phyloP scores from a whole-genome alignment of 2,329 filamentous ascomycete species.

The Neofusicoccum sp. region DNA sequence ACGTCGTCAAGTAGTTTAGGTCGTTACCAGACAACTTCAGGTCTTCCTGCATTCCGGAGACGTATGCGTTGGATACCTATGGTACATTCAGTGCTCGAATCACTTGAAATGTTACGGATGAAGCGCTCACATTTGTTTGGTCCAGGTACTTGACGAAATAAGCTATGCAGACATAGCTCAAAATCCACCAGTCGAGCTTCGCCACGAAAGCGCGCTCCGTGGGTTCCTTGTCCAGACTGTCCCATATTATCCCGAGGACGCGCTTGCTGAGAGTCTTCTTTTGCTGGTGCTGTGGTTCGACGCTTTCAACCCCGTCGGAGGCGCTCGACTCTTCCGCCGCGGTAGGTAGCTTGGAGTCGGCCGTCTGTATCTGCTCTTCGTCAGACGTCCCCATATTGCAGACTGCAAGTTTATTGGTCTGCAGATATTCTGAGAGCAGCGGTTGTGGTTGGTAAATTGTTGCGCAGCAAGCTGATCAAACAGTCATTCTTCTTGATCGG shows the following conservation, averaged over 20 bases:
- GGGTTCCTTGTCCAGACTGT: background rate
- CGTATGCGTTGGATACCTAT: slow-evolving; percentile 31
- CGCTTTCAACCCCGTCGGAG: background rate
- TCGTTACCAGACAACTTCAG: slow-evolving; percentile 31
- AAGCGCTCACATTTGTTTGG: slow-evolving; percentile 17
- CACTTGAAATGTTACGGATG: background rate
- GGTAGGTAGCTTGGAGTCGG: background rate
- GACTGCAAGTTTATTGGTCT: background rate
- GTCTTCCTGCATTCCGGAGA: slow-evolving; percentile 32
- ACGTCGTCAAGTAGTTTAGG: slow-evolving; percentile 29
- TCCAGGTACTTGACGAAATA: slow-evolving; percentile 35
- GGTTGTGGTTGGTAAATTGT: background rate
- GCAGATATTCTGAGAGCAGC: too few species aligned
- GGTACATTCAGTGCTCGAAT: background rate
- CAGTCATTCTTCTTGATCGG: background rate
- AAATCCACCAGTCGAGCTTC: slow-evolving; percentile 12
- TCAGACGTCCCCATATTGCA: background rate
- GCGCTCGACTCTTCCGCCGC: background rate
- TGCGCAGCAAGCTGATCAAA: background rate
- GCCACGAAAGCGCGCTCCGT: background rate
- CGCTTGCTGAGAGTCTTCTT: background rate
- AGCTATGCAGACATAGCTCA: slow-evolving; percentile 10
- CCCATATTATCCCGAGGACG: background rate
- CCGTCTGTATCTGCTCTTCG: background rate
- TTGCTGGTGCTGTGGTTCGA: background rate